Evolutionary conservation across 331 rosid genomes (phyloP).

Genomic region (Dryas integrifolia): DNA sequence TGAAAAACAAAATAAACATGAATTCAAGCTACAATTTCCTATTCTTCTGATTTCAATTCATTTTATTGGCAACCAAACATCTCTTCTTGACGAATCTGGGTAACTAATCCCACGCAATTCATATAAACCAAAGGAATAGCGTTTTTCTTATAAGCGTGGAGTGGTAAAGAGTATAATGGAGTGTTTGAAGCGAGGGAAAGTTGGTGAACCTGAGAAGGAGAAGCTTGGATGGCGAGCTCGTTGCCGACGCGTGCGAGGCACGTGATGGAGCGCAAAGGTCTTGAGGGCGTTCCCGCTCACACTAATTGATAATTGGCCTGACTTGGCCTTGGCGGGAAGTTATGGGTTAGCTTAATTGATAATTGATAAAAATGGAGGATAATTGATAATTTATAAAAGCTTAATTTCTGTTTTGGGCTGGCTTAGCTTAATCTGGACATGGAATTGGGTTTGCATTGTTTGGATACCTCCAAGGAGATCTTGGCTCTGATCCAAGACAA

Average conservation of each 20-base stretch:
- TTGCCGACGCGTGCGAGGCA: slow-evolving; percentile 90
- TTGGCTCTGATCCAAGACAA: too few relatives aligned
- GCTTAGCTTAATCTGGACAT: too few relatives aligned
- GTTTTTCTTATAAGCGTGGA: background rate
- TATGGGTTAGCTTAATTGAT: too few relatives aligned
- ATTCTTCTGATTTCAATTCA: background rate
- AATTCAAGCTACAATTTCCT: background rate
- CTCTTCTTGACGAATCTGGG: background rate
- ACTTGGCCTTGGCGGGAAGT: background rate
- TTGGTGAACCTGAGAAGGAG: slow-evolving; percentile 65
- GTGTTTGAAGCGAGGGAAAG: background rate
- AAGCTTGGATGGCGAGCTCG: slow-evolving; percentile 82
- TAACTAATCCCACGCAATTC: background rate
- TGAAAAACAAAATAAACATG: background rate
- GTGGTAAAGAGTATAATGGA: background rate
- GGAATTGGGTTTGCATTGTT: too few relatives aligned
- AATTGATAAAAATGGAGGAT: too few relatives aligned
- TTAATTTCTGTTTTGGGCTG: too few relatives aligned
- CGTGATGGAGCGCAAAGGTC: slow-evolving; percentile 78
- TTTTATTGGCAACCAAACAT: background rate
- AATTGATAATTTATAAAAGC: too few relatives aligned
- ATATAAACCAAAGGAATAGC: background rate
- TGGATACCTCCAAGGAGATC: too few relatives aligned
- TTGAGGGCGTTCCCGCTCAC: slow-evolving; percentile 73
- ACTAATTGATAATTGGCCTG: slow-evolving; percentile 42